Conservation (phyloP, 148 eudicot species). For the Fallopia convolvulus region DNA sequence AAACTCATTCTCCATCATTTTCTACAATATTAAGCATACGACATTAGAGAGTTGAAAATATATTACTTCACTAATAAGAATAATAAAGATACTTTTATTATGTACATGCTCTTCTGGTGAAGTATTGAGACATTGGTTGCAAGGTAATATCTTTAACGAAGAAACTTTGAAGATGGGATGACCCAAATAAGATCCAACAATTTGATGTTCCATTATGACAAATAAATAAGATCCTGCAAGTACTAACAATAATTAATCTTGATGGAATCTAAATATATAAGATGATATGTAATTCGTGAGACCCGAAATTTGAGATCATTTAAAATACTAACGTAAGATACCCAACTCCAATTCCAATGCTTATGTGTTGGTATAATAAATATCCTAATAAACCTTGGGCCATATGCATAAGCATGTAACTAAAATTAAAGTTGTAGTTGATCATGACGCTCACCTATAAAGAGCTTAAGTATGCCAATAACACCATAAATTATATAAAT, state of each 20-base stretch:
- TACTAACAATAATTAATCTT: no score
- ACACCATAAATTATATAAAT: slow-evolving; percentile 74
- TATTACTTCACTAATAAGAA: background rate
- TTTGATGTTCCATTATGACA: slow-evolving; percentile 73
- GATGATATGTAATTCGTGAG: no score
- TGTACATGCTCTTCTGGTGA: slow-evolving; percentile 71
- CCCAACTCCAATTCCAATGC: no score
- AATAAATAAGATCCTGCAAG: slow-evolving; percentile 73
- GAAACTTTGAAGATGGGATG: slow-evolving; percentile 74
- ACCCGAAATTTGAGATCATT: no score
- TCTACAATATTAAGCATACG: slow-evolving; percentile 38
- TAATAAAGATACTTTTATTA: background rate
- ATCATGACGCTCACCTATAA: slow-evolving; percentile 48
- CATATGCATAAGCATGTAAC: no score
- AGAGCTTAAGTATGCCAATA: slow-evolving; percentile 75
- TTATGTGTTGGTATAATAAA: no score
- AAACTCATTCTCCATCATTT: slow-evolving; percentile 84
- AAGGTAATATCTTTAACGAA: slow-evolving; percentile 79
- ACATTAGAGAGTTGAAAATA: slow-evolving; percentile 11
- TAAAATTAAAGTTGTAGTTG: no score
- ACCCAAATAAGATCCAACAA: slow-evolving; percentile 84
- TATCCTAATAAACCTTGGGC: no score
- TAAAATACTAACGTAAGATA: no score
- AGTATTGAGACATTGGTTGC: slow-evolving; percentile 71
- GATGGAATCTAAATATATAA: no score